Base-by-base conservation (phyloP, 2,329 filamentous ascomycete species). In the Ascochyta clinopodiicola region DNA sequence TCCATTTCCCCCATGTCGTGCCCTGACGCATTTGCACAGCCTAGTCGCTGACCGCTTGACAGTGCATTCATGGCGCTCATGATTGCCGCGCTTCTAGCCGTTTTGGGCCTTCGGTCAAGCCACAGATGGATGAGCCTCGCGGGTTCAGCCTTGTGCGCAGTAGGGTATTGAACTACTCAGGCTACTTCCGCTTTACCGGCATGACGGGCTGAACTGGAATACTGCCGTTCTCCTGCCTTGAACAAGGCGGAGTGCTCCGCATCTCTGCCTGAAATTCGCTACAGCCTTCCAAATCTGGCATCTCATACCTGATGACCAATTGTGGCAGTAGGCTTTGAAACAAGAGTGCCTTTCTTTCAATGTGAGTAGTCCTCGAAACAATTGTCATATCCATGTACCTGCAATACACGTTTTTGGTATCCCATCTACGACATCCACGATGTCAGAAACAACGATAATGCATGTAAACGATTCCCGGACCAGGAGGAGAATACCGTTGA, bases 81-180 rank as follows among this genome's bases (percentile, higher is more conserved):
- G 31, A 47, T 44, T 38, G 43, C 24, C 15, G 47, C 34, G 5
- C 29, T 17, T 29, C 50, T 57, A 57, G 10, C 55, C 37, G 39
- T 37, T 50, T 53, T 50, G 15, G 35, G 44, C 4, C 7, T n/a
- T 43, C 55, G 49, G 56, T 59, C 45, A 59, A 51, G 37, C 42
- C 45, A 48, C 44, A 15, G 32, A 8, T 37, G 19, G n/a, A 35
- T 49, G 39, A 42, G 55, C 64, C 50, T 56, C 49, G 44, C 60
- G 57, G 48, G 56, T 51, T 57, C 64, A 57, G 64, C 64, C 64
- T 61, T 48, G 24, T 46, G 55, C 40, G 56, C 51, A 59, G 57
- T 32, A 31, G 7, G 22, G 1, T 13, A 44, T 15, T 17, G 17
- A 15, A 13, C 22, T 32, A 12, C 12, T 44, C 29, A 52, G 48